Evolutionary conservation across 2,329 filamentous ascomycete genomes (phyloP).

Genomic region (Verticillium tricorpus): DNA sequence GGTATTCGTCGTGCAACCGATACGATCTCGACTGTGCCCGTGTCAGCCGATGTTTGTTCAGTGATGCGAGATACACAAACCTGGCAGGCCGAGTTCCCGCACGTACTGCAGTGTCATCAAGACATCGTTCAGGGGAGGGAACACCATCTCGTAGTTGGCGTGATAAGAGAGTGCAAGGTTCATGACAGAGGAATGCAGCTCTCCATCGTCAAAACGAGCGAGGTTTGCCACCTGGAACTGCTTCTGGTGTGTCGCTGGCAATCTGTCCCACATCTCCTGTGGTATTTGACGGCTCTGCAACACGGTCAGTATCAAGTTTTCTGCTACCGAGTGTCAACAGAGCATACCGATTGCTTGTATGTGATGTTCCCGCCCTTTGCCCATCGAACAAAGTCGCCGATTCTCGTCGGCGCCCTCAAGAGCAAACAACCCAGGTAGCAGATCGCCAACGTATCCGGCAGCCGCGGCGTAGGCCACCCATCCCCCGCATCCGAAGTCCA

Average conservation of each 20-base stretch:
- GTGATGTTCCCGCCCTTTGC: slow-evolving; percentile 62
- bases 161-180: slow-evolving; percentile 61
- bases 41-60: background rate
- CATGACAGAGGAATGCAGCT: slow-evolving; percentile 61
- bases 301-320: background rate
- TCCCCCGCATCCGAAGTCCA: slow-evolving; percentile 40
- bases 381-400: slow-evolving; percentile 70
- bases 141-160: slow-evolving; percentile 62
- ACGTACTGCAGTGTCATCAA: slow-evolving; percentile 66
- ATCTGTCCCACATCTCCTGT: slow-evolving; percentile 57
- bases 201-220: slow-evolving; percentile 41
- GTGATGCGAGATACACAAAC: slow-evolving; percentile 37
- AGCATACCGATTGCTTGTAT: slow-evolving; percentile 60
- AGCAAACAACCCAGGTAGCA: slow-evolving; percentile 77
- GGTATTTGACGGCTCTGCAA: slow-evolving; percentile 53
- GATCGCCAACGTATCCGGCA: slow-evolving; percentile 71
- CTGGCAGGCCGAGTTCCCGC: slow-evolving; percentile 68
- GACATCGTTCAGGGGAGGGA: slow-evolving; percentile 69
- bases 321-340: background rate
- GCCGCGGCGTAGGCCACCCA: slow-evolving; percentile 55
- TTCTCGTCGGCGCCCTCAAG: slow-evolving; percentile 68
- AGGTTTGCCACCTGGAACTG: slow-evolving; percentile 48
- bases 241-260: slow-evolving; percentile 58
- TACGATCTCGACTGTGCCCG: slow-evolving; percentile 15
- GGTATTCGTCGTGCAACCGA: slow-evolving; percentile 54